Percentiles rank a stretch among this genome's conserved stretches.
phyloP scores from a whole-genome alignment of 305 asterid species.

The Fraxinus greggii region DNA sequence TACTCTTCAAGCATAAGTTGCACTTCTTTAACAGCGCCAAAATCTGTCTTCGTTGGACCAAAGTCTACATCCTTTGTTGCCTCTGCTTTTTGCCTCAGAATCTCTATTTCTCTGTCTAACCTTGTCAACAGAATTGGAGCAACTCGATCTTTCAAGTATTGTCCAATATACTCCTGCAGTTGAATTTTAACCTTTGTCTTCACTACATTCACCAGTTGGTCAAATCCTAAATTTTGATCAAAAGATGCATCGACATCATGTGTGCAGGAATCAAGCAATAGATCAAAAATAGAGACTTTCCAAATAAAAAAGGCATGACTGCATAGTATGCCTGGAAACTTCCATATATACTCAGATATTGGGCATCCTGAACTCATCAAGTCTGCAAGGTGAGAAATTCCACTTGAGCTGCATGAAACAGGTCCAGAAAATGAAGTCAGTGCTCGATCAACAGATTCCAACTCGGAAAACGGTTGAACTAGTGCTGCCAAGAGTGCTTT shows the following conservation, averaged over 20 bases:
- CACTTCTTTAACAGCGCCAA: slow-evolving; percentile 48
- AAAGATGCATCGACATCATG: slow-evolving; percentile 67
- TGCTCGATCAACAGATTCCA: slow-evolving; percentile 75
- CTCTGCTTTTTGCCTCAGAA: slow-evolving; percentile 55
- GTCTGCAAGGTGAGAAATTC: slow-evolving; percentile 59
- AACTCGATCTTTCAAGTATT: slow-evolving; percentile 76
- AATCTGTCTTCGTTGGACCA: slow-evolving; percentile 42
- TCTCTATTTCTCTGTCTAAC: slow-evolving; percentile 67
- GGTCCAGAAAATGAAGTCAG: slow-evolving; percentile 50
- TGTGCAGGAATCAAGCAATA: slow-evolving; percentile 82
- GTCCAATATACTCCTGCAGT: slow-evolving; percentile 72
- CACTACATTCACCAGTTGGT: slow-evolving; percentile 77
- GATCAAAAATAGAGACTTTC: slow-evolving; percentile 83
- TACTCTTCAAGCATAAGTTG: slow-evolving; percentile 85
- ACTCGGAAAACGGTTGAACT: slow-evolving; percentile 80
- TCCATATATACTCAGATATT: slow-evolving; percentile 78
- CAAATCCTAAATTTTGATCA: slow-evolving; percentile 83
- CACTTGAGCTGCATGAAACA: slow-evolving; percentile 49
- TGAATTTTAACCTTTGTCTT: slow-evolving; percentile 61
- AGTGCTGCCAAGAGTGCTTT: slow-evolving; percentile 63
- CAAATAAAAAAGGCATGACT: slow-evolving; percentile 77
- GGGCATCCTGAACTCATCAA: slow-evolving; percentile 69
- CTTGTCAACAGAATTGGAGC: slow-evolving; percentile 60
- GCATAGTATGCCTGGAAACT: slow-evolving; percentile 58
- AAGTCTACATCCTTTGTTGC: slow-evolving; percentile 40